Conservation (phyloP, 768 basidiomycete species). For the Rhodotorula diobovata region DNA sequence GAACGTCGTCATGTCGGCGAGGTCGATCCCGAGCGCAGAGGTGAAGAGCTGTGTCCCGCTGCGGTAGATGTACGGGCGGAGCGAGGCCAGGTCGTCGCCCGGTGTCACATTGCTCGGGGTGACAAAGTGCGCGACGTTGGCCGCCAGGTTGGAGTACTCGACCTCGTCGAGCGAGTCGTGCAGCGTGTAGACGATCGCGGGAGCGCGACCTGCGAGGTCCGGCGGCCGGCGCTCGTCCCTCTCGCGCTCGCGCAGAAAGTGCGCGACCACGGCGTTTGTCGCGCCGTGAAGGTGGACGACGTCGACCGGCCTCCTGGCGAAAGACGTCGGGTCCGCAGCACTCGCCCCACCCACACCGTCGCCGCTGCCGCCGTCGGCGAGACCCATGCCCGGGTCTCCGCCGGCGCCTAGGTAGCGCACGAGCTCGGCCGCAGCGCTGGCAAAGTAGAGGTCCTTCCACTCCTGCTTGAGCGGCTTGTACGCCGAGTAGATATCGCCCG, state of each 20-base stretch:
- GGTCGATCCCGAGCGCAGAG: conserved; percentile 28
- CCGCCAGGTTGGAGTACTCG: conserved; percentile 23
- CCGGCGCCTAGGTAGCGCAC: conserved; percentile 5
- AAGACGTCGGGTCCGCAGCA: not conserved
- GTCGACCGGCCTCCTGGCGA: not conserved
- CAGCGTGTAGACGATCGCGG: conserved; percentile 26
- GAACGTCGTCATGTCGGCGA: conserved; percentile 28
- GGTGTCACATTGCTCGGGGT: not conserved
- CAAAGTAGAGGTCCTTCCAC: conserved; percentile 34
- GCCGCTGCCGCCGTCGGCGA: not conserved
- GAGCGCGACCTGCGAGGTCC: not conserved
- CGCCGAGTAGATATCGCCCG: conserved; percentile 26
- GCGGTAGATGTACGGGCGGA: conserved; percentile 13
- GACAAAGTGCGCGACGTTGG: conserved; percentile 12
- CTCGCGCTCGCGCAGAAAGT: conserved; percentile 12
- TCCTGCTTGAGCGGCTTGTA: conserved; percentile 31
- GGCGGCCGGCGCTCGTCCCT: not conserved
- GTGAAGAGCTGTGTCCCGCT: conserved; percentile 14
- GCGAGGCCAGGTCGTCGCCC: not conserved
- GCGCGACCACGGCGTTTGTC: conserved; percentile 28
- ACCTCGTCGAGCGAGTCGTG: conserved; percentile 32
- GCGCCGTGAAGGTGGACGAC: conserved; percentile 31
- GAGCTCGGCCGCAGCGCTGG: conserved; percentile 3
- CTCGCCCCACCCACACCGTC: too few species aligned
- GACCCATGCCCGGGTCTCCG: not conserved